Evolutionary conservation across 306 rosid genomes (phyloP).

Genomic region (Pterocarpus santalinus): DNA sequence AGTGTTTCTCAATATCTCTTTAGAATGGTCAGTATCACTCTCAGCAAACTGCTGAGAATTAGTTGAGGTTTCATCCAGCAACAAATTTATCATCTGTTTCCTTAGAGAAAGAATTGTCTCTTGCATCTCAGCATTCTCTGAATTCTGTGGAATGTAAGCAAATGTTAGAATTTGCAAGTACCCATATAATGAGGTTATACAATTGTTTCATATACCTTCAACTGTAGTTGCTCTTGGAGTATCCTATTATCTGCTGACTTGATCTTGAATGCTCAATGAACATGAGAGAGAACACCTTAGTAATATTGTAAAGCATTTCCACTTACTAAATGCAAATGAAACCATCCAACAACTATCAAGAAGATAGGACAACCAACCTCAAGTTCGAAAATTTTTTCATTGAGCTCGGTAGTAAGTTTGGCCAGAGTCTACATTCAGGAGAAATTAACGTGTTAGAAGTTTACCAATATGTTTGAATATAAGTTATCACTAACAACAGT

Average conservation of each 20-base stretch:
- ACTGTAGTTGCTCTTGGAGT: slow-evolving; percentile 86
- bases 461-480: background rate
- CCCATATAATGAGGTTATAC: slow-evolving; percentile 18
- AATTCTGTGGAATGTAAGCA: slow-evolving; percentile 53
- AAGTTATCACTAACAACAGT: slow-evolving; percentile 16
- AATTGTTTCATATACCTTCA: slow-evolving; percentile 62
- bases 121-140: slow-evolving; percentile 79
- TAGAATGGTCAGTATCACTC: background rate
- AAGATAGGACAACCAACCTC: slow-evolving; percentile 72
- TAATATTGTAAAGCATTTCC: slow-evolving; percentile 23
- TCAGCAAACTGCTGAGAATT: no score
- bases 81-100: slow-evolving; percentile 62
- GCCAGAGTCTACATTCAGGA: slow-evolving; percentile 63
- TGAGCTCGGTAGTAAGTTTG: slow-evolving; percentile 76
- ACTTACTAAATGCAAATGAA: slow-evolving; percentile 13
- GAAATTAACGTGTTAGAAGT: slow-evolving; percentile 43
- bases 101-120: slow-evolving; percentile 74
- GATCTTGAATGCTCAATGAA: slow-evolving; percentile 64
- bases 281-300: slow-evolving; percentile 49
- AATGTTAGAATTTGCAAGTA: slow-evolving; percentile 35
- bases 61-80: slow-evolving; percentile 35
- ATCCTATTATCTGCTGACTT: slow-evolving; percentile 90
- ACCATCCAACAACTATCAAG: slow-evolving; percentile 39
- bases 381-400: slow-evolving; percentile 80
- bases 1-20: slow-evolving; percentile 48